Evolutionary conservation across 106 monocot species (phyloP).

Genomic region (Gastrodia elata): DNA sequence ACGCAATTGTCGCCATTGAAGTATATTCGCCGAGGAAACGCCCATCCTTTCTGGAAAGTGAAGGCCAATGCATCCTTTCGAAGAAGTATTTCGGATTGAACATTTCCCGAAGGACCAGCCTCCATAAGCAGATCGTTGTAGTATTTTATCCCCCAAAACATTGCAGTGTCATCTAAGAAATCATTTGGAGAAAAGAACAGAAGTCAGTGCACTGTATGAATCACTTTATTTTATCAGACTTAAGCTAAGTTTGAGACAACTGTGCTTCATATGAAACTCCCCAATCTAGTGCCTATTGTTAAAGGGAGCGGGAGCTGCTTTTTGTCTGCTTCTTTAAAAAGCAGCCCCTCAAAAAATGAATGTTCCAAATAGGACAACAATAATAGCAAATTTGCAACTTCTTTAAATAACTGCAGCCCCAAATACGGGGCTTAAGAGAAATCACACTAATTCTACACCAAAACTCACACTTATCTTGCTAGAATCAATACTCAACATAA

Average conservation of each 20-base stretch:
- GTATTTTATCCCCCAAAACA: conserved; percentile 77
- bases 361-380: background rate
- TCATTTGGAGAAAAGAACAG: background rate
- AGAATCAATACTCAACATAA: no score
- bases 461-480: no score
- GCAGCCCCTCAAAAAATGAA: background rate
- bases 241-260: background rate
- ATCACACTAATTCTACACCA: no score
- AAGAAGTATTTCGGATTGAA: conserved; percentile 75
- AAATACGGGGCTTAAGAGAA: no score
- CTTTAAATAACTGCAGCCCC: no score
- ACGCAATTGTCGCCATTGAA: conserved; percentile 93
- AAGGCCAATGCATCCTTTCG: conserved; percentile 50
- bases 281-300: no score
- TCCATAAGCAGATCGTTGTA: conserved; percentile 85
- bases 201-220: no score
- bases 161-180: conserved; percentile 69
- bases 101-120: conserved; percentile 72
- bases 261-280: no score
- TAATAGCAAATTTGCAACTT: no score
- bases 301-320: background rate
- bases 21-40: conserved; percentile 72
- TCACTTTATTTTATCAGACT: background rate
- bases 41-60: conserved; percentile 83
- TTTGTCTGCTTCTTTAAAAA: no score